These are phyloP conservation scores for Sporothrix luriei DNA, from an alignment of 2,329 filamentous ascomycete species.

Conservation along the genomic window DNA sequence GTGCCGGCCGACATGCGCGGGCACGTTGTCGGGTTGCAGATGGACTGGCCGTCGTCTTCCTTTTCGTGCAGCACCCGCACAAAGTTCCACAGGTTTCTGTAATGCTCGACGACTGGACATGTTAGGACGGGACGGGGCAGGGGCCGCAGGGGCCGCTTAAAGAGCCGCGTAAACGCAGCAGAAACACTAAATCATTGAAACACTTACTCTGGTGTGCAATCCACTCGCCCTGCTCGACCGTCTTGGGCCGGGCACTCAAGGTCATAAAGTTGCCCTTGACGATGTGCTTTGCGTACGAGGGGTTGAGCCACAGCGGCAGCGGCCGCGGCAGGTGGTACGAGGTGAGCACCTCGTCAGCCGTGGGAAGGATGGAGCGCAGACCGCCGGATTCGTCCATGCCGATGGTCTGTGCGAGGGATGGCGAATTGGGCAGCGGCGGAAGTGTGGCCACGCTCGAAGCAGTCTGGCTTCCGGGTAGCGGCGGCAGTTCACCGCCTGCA, in stretches of 20 bases:
- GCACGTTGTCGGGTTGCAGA: slow-evolving; percentile 83
- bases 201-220: slow-evolving; percentile 83
- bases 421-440: slow-evolving; percentile 64
- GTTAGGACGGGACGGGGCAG: slow-evolving; percentile 8
- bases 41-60: slow-evolving; percentile 73
- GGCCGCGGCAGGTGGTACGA: slow-evolving; percentile 67
- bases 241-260: slow-evolving; percentile 86
- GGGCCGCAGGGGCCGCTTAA: too few relatives aligned
- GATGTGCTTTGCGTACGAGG: slow-evolving; percentile 77
- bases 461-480: slow-evolving; percentile 56
- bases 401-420: slow-evolving; percentile 67
- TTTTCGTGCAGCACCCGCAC: slow-evolving; percentile 85
- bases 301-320: slow-evolving; percentile 73
- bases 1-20: slow-evolving; percentile 91
- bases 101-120: slow-evolving; percentile 83
- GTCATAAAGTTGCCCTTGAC: slow-evolving; percentile 99
- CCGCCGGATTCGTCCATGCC: slow-evolving; percentile 65
- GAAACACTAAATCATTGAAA: neutral
- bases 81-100: slow-evolving; percentile 84
- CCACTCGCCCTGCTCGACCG: slow-evolving; percentile 94
- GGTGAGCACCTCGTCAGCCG: slow-evolving; percentile 56
- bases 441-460: slow-evolving; percentile 59
- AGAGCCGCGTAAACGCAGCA: neutral
- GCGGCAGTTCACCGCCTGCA: slow-evolving; percentile 42
- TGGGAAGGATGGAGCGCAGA: slow-evolving; percentile 44